Base-by-base conservation (phyloP, 2,329 filamentous ascomycete genomes). In the Parastagonospora avenae region DNA sequence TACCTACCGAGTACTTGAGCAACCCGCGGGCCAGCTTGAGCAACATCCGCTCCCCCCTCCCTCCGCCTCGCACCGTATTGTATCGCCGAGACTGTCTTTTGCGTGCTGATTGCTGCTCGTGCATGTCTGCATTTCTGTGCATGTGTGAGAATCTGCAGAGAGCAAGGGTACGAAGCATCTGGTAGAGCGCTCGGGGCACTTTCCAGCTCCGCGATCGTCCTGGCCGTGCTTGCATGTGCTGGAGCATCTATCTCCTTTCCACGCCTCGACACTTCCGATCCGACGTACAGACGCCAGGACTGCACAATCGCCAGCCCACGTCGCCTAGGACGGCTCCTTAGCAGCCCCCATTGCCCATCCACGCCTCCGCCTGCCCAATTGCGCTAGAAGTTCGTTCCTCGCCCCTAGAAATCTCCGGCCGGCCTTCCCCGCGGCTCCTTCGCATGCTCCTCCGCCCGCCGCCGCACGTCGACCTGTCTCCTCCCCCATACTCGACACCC, bases 361-460 rank as follows among this genome's bases (percentile, higher is more conserved):
- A 24, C 19, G 19, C 19, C 19, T 24, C 3, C 19, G 19, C 19
- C 19, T 24, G 3, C 19, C 19, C 57, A 40, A 55, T 39, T 50
- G 50, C 55, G 50, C 55, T 58, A 58, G 55, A 54, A 56, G 27
- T 36, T 35, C 19, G 28, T 37, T 28, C 10, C 36, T n/a, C 5
- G 30, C 28, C 43, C 19, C n/a, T 14, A 29, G n/a, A 19, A 24
- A 19, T 27, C 37, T 14, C 46, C 50, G 38, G 36, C 28, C 50
- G 39, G 38, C 38, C 41, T 38, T 33, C 49, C 42, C 45, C 48
- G 50, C 49, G 46, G 42, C 42, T 42, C 46, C 51, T 48, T 46
- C 50, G 56, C 56, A 57, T 54, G 50, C 50, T 49, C 46, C 46
- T 57, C 54, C 54, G 43, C 56, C 35, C 36, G 51, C 50, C 37